Conservation (phyloP, 805 yeast species). For the Yamadazyma philogaea region DNA sequence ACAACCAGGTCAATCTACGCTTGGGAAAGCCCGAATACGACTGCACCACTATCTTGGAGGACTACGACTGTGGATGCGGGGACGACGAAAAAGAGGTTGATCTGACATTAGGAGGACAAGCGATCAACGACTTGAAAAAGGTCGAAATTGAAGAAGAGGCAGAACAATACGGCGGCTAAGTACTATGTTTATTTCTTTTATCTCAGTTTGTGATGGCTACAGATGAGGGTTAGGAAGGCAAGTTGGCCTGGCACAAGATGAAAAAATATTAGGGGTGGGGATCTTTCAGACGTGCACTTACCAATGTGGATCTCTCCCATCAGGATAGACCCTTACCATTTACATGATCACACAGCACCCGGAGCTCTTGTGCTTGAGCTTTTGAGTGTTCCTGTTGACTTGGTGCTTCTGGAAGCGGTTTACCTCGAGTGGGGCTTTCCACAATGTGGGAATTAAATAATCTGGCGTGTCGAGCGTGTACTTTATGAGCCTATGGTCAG, state of each 20-base stretch:
- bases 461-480: slow-evolving; percentile 45
- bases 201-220: too few species aligned
- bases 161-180: slow-evolving; percentile 43
- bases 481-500: slow-evolving; percentile 33
- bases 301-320: background rate
- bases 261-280: background rate
- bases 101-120: slow-evolving; percentile 32
- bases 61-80: slow-evolving; percentile 96
- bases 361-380: slow-evolving; percentile 4
- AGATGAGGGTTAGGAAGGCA: too few species aligned
- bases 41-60: slow-evolving; percentile 79
- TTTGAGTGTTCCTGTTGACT: slow-evolving; percentile 13
- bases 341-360: slow-evolving; percentile 34
- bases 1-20: slow-evolving; percentile 77
- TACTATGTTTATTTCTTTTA: background rate
- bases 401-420: slow-evolving; percentile 33
- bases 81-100: slow-evolving; percentile 57
- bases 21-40: slow-evolving; percentile 73
- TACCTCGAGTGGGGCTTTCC: slow-evolving; percentile 34
- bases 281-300: background rate
- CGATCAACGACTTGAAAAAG: slow-evolving; percentile 40
- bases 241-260: background rate
- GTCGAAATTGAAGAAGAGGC: slow-evolving; percentile 45
- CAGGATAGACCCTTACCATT: background rate
- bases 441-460: slow-evolving; percentile 43